A percentile compares a stretch with the other conserved stretches of the same genome.
These are phyloP conservation scores for Pleurotus platypus DNA, from an alignment of 768 basidiomycete species.

Conservation along the genomic window DNA sequence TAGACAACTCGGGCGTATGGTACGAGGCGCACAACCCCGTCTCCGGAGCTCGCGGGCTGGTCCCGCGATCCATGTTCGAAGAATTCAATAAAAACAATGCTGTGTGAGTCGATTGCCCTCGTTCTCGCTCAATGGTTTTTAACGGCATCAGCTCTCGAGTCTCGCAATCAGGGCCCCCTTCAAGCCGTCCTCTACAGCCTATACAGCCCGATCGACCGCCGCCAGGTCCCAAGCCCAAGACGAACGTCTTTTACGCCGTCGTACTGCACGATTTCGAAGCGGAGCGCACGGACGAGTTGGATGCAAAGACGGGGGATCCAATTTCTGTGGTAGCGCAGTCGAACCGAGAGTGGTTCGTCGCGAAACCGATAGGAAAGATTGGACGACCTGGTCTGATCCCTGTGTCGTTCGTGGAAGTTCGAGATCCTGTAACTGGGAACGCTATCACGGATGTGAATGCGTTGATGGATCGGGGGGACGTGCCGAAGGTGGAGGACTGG, in stretches of 20 bases:
- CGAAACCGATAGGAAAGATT: slow-evolving; percentile 93
- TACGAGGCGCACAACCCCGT: slow-evolving; percentile 96
- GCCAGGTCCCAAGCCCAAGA: slow-evolving; percentile 32
- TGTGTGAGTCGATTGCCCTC: slow-evolving; percentile 43
- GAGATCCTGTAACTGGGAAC: slow-evolving; percentile 84
- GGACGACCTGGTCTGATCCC: slow-evolving; percentile 97
- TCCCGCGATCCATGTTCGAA: slow-evolving; percentile 85
- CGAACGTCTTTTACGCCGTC: slow-evolving; percentile 85
- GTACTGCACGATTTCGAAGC: slow-evolving; percentile 94
- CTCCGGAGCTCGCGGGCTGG: slow-evolving; percentile 86
- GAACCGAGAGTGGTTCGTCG: slow-evolving; percentile 99
- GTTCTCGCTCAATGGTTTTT: not conserved
- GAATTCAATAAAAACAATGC: slow-evolving; percentile 75
- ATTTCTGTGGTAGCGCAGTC: slow-evolving; percentile 98
- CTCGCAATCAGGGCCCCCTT: not conserved
- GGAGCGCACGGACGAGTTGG: slow-evolving; percentile 95
- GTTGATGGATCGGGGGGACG: slow-evolving; percentile 82
- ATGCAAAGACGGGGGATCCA: slow-evolving; percentile 89
- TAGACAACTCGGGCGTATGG: slow-evolving; percentile 56
- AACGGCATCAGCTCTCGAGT: slow-evolving; percentile 5
- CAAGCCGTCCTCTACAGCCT: slow-evolving; percentile 16
- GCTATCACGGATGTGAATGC: slow-evolving; percentile 71
- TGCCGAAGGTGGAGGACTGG: slow-evolving; percentile 99
- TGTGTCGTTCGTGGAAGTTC: slow-evolving; percentile 94
- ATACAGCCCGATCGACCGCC: slow-evolving; percentile 15